Conservation (phyloP, 805 yeast species). For the Jamesozyma gamospora region DNA sequence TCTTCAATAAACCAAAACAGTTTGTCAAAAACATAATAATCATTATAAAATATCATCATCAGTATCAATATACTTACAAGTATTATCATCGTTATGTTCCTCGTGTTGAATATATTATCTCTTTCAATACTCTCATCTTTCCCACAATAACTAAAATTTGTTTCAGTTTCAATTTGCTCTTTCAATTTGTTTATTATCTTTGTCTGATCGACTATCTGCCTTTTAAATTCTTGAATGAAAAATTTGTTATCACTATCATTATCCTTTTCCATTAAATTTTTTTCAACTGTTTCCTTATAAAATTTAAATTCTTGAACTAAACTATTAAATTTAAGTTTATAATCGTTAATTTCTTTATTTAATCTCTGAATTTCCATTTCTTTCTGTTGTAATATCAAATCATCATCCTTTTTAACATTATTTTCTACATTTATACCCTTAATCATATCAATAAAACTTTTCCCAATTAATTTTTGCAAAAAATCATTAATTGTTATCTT, state of each 20-base stretch:
- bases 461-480: constrained; percentile 25
- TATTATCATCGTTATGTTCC: too few relatives aligned
- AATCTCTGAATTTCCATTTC: constrained; percentile 13
- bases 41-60: too few relatives aligned
- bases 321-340: constrained; percentile 21
- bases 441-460: constrained; percentile 17
- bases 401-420: background rate
- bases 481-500: constrained; percentile 24
- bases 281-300: constrained; percentile 17
- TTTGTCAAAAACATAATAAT: constrained; percentile 5
- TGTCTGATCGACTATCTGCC: constrained; percentile 23
- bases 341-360: constrained; percentile 12
- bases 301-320: constrained; percentile 22
- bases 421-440: background rate
- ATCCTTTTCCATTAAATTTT: background rate
- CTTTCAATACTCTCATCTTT: too few relatives aligned
- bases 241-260: constrained; percentile 14
- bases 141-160: background rate
- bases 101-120: too few relatives aligned
- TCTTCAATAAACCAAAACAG: constrained; percentile 18
- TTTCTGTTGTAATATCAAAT: constrained; percentile 6
- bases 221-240: constrained; percentile 21
- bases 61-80: too few relatives aligned
- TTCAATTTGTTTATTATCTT: constrained; percentile 16
- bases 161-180: constrained; percentile 5